These are phyloP conservation scores for Pholiota microspora DNA, from an alignment of 768 basidiomycete species.

Conservation along the genomic window DNA sequence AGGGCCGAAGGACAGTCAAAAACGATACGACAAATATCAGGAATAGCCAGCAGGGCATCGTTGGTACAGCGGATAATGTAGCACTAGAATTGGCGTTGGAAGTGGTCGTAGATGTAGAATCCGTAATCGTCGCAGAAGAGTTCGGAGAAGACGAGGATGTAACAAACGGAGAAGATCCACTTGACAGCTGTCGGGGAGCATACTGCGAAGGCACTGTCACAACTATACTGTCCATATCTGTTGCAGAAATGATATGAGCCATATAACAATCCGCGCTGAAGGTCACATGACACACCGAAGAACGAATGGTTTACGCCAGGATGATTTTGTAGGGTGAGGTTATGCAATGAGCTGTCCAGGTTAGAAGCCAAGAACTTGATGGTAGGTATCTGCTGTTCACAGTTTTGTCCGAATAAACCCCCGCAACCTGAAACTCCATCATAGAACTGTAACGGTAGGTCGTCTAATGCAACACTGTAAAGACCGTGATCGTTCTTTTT, in stretches of 20 bases:
- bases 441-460: conserved; percentile 28
- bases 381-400: conserved; percentile 44
- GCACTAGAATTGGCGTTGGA: conserved; percentile 7
- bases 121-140: conserved; percentile 1
- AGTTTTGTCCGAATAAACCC: conserved; percentile 40
- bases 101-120: background rate
- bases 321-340: conserved; percentile 35
- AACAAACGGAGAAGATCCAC: conserved; percentile 21
- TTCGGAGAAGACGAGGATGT: conserved; percentile 9
- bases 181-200: conserved; percentile 30
- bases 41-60: conserved; percentile 13
- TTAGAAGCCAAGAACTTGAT: conserved; percentile 43
- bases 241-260: background rate
- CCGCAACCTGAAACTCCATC: conserved; percentile 46
- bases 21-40: conserved; percentile 9
- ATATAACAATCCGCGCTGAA: background rate
- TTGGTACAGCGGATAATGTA: background rate
- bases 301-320: conserved; percentile 43
- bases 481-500: conserved; percentile 49
- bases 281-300: conserved; percentile 38
- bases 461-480: conserved; percentile 40
- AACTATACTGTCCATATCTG: conserved; percentile 45
- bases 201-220: conserved; percentile 40
- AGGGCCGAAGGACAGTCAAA: conserved; percentile 6
- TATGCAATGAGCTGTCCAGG: conserved; percentile 35